phyloP scores from a whole-genome alignment of 208 protist genomes.

The Entamoeba histolytica region DNA sequence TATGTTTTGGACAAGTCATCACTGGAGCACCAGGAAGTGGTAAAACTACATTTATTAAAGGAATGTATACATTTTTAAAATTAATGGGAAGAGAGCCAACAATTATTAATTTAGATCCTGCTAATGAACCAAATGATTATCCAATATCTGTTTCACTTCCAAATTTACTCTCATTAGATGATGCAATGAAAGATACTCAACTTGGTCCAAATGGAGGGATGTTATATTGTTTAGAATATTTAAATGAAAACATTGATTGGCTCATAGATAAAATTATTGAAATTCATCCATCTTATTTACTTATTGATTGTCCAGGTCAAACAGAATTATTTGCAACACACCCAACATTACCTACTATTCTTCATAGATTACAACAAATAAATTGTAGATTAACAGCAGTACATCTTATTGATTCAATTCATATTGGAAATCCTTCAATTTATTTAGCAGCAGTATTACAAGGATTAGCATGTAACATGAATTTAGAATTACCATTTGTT shows the following conservation, averaged over 20 bases:
- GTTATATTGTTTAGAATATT: constrained; percentile 23
- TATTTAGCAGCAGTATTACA: background rate
- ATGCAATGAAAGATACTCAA: constrained; percentile 7
- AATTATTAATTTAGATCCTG: constrained; percentile 27
- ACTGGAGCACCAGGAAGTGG: constrained; percentile 17
- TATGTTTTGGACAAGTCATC: background rate
- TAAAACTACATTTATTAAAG: constrained; percentile 21
- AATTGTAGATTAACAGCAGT: background rate
- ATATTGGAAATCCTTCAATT: background rate
- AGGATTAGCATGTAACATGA: background rate
- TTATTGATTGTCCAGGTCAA: constrained; percentile 31
- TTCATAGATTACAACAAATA: background rate
- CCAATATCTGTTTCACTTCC: constrained; percentile 12
- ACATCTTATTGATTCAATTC: background rate
- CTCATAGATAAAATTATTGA: constrained; percentile 5
- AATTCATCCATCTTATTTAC: constrained; percentile 25
- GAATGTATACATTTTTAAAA: constrained; percentile 6
- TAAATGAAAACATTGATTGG: constrained; percentile 10
- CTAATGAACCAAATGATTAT: constrained; percentile 16
- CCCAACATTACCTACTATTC: background rate
- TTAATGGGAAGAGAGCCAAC: background rate
- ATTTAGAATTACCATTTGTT: background rate
- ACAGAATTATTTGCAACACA: constrained; percentile 14
- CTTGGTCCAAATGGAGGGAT: constrained; percentile 26
- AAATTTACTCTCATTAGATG: constrained; percentile 5